These are phyloP conservation scores for Scheffersomyces segobiensis DNA, from an alignment of 1,139 yeast genomes.

Conservation along the genomic window DNA sequence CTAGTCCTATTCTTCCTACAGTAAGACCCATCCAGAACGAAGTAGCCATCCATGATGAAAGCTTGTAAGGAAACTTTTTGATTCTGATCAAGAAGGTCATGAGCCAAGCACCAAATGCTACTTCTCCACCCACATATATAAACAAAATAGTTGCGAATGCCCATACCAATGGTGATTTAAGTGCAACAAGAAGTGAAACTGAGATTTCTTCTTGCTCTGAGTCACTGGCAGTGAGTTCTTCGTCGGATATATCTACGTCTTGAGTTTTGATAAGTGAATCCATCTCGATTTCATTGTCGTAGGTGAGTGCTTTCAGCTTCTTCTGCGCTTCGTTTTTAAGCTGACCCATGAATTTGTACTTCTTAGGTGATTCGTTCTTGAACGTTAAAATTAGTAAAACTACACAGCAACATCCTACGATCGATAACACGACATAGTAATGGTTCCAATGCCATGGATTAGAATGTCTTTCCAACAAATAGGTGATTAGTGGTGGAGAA, in stretches of 20 bases:
- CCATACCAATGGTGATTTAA: constrained; percentile 47
- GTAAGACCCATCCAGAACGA: constrained; percentile 69
- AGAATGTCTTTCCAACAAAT: constrained; percentile 31
- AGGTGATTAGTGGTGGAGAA: constrained; percentile 60
- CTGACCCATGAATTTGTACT: constrained; percentile 42
- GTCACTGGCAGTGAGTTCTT: not conserved
- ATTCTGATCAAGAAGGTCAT: constrained; percentile 57
- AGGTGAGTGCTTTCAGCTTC: not conserved
- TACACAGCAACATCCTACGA: constrained; percentile 23
- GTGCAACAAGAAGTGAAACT: constrained; percentile 27
- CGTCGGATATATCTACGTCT: not conserved
- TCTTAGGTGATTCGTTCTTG: constrained; percentile 54
- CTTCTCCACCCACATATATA: constrained; percentile 66
- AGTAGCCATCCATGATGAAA: constrained; percentile 61
- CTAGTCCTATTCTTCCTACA: constrained; percentile 57
- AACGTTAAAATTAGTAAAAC: constrained; percentile 31
- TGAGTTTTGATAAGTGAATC: constrained; percentile 4
- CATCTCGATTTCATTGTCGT: constrained; percentile 9
- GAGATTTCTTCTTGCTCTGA: not conserved
- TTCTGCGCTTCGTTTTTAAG: constrained; percentile 12
- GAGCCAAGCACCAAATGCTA: constrained; percentile 71
- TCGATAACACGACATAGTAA: constrained; percentile 41
- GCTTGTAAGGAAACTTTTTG: constrained; percentile 42
- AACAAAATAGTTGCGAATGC: constrained; percentile 53
- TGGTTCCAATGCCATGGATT: constrained; percentile 51